Percentiles rank a stretch among this genome's conserved stretches.
phyloP scores from a whole-genome alignment of 2,329 filamentous ascomycete genomes.

The Xylaria sp. region DNA sequence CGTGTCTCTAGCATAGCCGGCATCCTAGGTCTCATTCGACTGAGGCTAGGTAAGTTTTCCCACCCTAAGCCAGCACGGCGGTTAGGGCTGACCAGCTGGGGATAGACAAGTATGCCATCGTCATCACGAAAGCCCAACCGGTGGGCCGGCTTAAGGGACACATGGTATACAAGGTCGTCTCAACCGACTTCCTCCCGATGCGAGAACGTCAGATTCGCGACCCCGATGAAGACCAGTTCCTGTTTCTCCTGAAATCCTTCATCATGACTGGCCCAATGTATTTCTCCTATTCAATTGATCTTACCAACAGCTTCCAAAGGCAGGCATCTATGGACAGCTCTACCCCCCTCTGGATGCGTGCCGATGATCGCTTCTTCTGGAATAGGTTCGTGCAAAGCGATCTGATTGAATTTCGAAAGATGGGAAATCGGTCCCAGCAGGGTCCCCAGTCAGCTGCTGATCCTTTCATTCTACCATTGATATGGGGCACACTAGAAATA shows the following conservation, averaged over 20 bases:
- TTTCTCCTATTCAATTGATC: conserved; percentile 96
- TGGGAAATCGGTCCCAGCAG: conserved; percentile 69
- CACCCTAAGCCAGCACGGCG: not conserved
- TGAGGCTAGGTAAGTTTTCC: conserved; percentile 79
- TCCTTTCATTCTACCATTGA: conserved; percentile 93
- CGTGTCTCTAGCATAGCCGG: conserved; percentile 92
- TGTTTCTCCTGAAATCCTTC: conserved; percentile 81
- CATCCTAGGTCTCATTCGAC: conserved; percentile 91
- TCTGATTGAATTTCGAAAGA: conserved; percentile 85
- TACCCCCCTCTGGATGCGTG: conserved; percentile 86
- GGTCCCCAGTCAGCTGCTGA: conserved; percentile 82
- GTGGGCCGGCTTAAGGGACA: conserved; percentile 93
- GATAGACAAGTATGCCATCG: conserved; percentile 91
- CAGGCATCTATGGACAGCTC: conserved; percentile 80
- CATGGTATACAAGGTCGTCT: conserved; percentile 92
- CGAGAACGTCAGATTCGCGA: conserved; percentile 93
- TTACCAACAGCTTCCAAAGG: conserved; percentile 96
- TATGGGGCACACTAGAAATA: conserved; percentile 96
- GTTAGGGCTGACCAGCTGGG: conserved; percentile 30
- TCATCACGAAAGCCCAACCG: conserved; percentile 93
- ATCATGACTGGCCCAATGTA: conserved; percentile 91
- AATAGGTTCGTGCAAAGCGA: conserved; percentile 93
- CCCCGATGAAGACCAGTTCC: conserved; percentile 92
- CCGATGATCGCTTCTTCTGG: conserved; percentile 99
- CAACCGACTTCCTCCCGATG: conserved; percentile 92